These are phyloP conservation scores for Oldenlandia corymbosa DNA, from an alignment of 257 asterid genomes.

Conservation along the genomic window DNA sequence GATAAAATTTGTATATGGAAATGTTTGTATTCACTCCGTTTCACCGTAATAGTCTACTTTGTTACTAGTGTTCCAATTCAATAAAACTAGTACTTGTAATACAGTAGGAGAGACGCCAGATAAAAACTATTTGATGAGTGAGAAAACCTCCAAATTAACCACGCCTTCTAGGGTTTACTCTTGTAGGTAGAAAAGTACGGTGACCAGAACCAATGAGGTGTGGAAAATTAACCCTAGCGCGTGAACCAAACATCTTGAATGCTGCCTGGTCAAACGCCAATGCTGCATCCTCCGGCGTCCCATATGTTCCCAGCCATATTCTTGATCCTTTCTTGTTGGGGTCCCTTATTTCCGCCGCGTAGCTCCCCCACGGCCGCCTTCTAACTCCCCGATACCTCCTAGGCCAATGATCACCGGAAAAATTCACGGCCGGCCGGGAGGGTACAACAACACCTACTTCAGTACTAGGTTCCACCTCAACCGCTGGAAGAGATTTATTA, in stretches of 20 bases:
- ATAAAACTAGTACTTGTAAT: too few species aligned
- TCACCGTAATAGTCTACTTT: too few species aligned
- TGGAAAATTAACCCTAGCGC: conserved; percentile 29
- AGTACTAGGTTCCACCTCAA: not conserved
- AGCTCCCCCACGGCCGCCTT: conserved; percentile 37
- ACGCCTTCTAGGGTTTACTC: conserved; percentile 15
- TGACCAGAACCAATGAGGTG: conserved; percentile 17
- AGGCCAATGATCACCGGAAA: conserved; percentile 6
- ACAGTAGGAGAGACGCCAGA: too few species aligned
- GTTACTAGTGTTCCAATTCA: too few species aligned
- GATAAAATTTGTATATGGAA: too few species aligned
- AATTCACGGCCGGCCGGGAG: not conserved
- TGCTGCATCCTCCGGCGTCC: conserved; percentile 37
- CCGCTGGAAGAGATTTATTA: too few species aligned
- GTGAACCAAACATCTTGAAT: conserved; percentile 25
- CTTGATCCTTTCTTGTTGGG: conserved; percentile 22
- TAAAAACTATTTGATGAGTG: too few species aligned
- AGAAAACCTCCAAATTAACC: not conserved
- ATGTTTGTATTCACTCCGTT: too few species aligned
- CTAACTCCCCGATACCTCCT: conserved; percentile 30
- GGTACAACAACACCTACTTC: not conserved
- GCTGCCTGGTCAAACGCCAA: conserved; percentile 38
- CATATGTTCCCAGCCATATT: conserved; percentile 34
- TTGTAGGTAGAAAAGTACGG: not conserved
- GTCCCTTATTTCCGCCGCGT: conserved; percentile 31